Percentiles rank a stretch among this genome's conserved stretches.
Evolutionary conservation across 139 green algal genomes (phyloP).

Genomic region (Chlamydomonas sp.): DNA sequence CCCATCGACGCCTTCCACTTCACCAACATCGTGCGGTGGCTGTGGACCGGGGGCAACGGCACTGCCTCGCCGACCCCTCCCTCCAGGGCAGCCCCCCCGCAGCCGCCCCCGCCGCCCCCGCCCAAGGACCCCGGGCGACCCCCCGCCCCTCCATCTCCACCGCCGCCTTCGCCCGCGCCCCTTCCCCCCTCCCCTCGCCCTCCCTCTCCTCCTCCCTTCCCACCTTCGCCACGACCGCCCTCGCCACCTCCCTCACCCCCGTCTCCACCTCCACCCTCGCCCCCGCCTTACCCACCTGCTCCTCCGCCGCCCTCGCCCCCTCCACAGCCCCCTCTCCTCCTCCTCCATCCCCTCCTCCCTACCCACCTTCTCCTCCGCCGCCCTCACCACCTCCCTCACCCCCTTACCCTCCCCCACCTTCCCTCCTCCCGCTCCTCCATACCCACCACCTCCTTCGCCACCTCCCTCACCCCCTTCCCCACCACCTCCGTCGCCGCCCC

Average conservation of each 20-base stretch:
- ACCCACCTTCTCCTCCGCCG: not conserved
- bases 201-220: not conserved
- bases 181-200: not conserved
- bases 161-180: not conserved
- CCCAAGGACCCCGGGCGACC: not conserved
- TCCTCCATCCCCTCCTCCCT: not conserved
- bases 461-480: not conserved
- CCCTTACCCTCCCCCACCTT: not conserved
- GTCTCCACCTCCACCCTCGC: not conserved
- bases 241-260: not conserved
- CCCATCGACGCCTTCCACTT: slow-evolving; percentile 42
- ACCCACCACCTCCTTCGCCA: not conserved
- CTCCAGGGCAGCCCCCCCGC: no score
- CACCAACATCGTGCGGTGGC: slow-evolving; percentile 14
- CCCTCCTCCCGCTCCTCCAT: not conserved
- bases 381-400: not conserved
- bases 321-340: not conserved
- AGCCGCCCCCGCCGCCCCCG: not conserved
- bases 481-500: not conserved
- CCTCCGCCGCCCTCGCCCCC: not conserved
- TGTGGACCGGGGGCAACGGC: not conserved
- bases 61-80: no score
- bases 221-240: not conserved
- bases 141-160: not conserved
- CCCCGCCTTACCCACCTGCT: not conserved